Percentiles rank a stretch among this genome's conserved stretches.
Conservation (phyloP, 23 red algal species). For the Pyropia haitanensis region DNA sequence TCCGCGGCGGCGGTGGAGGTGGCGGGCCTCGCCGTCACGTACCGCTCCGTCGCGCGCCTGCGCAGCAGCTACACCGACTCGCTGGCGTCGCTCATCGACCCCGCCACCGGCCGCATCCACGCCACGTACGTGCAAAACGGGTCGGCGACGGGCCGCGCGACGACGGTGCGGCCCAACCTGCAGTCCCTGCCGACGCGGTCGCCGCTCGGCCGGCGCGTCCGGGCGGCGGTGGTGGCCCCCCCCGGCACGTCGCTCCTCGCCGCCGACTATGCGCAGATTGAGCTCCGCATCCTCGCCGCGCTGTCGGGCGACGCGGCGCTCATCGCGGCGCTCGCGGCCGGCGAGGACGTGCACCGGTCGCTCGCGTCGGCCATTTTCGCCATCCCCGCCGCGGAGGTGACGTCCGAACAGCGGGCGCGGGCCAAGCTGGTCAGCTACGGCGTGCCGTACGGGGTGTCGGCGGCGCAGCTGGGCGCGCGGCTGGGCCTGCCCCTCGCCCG, state of each 20-base stretch:
- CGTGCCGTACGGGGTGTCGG: constrained; percentile 53
- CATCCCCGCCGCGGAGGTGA: background rate
- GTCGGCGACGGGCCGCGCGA: constrained; percentile 23
- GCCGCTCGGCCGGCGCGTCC: constrained; percentile 9
- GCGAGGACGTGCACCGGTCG: constrained; percentile 39
- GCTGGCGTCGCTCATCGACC: constrained; percentile 1
- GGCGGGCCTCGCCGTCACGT: constrained; percentile 5
- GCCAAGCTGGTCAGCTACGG: constrained; percentile 47
- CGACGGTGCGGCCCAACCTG: constrained; percentile 35
- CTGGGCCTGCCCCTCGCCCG: constrained; percentile 7
- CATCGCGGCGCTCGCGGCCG: constrained; percentile 6
- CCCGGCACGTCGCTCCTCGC: constrained; percentile 18
- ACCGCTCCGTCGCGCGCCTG: constrained; percentile 1
- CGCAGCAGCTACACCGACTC: background rate
- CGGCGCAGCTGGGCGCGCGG: constrained; percentile 10
- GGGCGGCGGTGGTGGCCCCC: constrained; percentile 10
- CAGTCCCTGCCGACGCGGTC: constrained; percentile 30
- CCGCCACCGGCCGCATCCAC: constrained; percentile 12
- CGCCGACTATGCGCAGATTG: constrained; percentile 67
- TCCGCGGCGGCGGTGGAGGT: background rate
- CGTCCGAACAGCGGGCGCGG: background rate
- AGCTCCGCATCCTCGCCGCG: constrained; percentile 57
- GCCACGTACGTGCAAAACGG: constrained; percentile 23
- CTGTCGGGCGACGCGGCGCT: constrained; percentile 25
- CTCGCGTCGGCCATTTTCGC: constrained; percentile 18